Evolutionary conservation across 495 filamentous ascomycete species (phyloP).

Genomic region (Saxophila tyrrhenica): DNA sequence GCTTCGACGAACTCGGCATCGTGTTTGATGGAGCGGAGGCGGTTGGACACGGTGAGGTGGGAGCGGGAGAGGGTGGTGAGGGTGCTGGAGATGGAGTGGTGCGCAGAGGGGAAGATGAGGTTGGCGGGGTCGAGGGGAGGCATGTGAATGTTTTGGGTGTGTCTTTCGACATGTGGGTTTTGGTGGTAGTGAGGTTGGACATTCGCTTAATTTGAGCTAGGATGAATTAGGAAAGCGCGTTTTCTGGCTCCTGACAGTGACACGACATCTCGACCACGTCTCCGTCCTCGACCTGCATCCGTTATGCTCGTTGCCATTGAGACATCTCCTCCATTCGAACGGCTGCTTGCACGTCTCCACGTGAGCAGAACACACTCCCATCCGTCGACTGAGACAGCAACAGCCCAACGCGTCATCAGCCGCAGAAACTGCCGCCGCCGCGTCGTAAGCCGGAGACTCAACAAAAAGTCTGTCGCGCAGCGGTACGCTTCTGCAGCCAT

Average conservation of each 20-base stretch:
- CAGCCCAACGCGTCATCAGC: background rate
- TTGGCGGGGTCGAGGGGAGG: conserved; percentile 8
- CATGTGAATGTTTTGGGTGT: no score
- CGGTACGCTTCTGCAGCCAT: no score
- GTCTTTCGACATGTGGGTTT: no score
- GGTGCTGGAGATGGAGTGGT: conserved; percentile 17
- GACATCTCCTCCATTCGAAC: background rate
- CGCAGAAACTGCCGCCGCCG: background rate
- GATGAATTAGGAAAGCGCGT: no score
- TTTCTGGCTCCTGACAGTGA: no score
- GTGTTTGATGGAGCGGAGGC: conserved; percentile 45
- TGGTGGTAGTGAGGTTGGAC: no score
- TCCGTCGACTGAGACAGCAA: no score
- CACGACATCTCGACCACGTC: background rate
- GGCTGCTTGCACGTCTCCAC: background rate
- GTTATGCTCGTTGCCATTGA: background rate
- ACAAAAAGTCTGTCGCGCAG: background rate
- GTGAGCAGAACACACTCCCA: background rate
- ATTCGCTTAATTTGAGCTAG: no score
- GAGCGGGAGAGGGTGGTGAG: conserved; percentile 54
- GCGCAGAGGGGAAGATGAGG: conserved; percentile 26
- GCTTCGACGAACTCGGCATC: conserved; percentile 28
- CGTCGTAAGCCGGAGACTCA: background rate
- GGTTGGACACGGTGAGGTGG: conserved; percentile 68
- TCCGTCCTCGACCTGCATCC: background rate